Percentiles rank a stretch among this genome's conserved stretches.
These are phyloP conservation scores for Gossypioides kirkii DNA, from an alignment of 345 rosid genomes.

Conservation along the genomic window DNA sequence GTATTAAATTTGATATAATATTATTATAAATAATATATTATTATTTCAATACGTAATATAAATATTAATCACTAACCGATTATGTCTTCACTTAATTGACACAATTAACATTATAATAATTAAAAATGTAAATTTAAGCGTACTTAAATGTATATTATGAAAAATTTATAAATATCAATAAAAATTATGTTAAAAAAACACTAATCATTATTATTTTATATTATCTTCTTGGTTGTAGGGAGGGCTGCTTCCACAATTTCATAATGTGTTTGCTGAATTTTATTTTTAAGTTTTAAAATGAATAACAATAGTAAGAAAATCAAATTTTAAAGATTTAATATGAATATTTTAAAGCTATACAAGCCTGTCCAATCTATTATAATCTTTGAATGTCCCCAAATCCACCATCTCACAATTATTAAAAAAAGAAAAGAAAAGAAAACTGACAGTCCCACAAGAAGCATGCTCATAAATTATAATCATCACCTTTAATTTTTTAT, in stretches of 20 bases:
- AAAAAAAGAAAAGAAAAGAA: background rate
- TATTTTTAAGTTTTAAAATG: background rate
- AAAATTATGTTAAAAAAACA: background rate
- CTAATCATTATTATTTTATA: background rate
- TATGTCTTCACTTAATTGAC: too few species aligned
- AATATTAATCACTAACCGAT: too few species aligned
- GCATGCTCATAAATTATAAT: constrained; percentile 23
- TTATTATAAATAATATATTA: too few species aligned
- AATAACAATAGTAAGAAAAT: background rate
- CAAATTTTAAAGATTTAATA: constrained; percentile 7
- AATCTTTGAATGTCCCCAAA: background rate
- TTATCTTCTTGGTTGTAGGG: background rate
- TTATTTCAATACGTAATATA: too few species aligned
- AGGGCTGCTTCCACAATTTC: background rate
- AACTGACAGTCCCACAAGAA: constrained; percentile 13
- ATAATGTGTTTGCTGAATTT: constrained; percentile 2
- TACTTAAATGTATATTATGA: too few species aligned
- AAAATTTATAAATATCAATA: too few species aligned
- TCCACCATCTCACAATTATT: background rate
- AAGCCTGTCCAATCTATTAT: constrained; percentile 14
- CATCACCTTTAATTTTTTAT: background rate
- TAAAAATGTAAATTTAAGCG: too few species aligned
- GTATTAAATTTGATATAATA: too few species aligned
- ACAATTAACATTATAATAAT: too few species aligned
- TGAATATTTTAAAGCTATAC: background rate